Base-by-base conservation (phyloP, 805 yeast species). In the Pichia thaimueangensis region DNA sequence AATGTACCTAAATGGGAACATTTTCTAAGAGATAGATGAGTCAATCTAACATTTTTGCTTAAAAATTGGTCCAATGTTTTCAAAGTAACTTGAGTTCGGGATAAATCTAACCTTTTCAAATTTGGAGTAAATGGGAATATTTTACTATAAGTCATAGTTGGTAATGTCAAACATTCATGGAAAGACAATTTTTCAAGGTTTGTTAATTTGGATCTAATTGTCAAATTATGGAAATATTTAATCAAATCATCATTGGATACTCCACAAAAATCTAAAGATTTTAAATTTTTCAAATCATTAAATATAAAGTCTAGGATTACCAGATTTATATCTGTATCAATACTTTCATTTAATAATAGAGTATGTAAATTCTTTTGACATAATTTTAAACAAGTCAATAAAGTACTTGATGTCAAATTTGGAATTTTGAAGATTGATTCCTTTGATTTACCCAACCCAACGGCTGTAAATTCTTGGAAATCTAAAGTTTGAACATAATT, bases 351-450 rank as follows among this genome's bases (percentile, higher is more conserved):
- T 2, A 87, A 93, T 43, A 87, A 65, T 58, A 89, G 86, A 58
- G 88, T 96, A 10, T 75, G 64, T 39, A 89, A 63, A 49, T 82
- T 80, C 0, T 86, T 83, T 1, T 85, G 80, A 28, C 40, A 35
- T 45, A 76, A 60, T 39, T 62, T 56, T 23, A 88, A 67, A 44
- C 86, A 85, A 19, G 75, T 68, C 35, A 74, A 60, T 20, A 88
- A 78, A 3, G 96, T 88, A 22, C 67, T 65, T 31, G 81, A 70
- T 0, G 96, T 88, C 31, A 88, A 86, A 85, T 86, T 85, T 62
- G 88, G 94, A 52, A 88, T 88, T 62, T 85, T 94, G 60, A 77
- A 81, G 63, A 85, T 89, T 95, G 88, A 88, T 52, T 82, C 74
- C 10, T 85, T 86, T 0, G 96, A 84, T 49, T 96, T 70, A 2